Percentiles rank a stretch among this genome's conserved stretches.
Conservation (phyloP, 495 filamentous ascomycete genomes). For the Aspergillus conjunctus region DNA sequence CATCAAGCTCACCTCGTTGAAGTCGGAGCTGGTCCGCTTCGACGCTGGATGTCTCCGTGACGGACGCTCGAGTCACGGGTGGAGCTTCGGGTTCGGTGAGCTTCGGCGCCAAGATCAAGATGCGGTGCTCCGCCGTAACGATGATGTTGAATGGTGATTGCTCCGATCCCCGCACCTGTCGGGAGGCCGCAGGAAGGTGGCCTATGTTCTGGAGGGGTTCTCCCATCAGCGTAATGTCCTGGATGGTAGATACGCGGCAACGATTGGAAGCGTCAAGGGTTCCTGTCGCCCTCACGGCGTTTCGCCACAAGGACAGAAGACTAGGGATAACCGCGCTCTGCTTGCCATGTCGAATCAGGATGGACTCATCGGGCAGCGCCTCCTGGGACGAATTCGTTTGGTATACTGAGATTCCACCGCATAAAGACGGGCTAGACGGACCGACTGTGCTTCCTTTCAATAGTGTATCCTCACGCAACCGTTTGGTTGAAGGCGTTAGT, state of each 20-base stretch:
- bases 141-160: constrained; percentile 59
- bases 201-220: constrained; percentile 63
- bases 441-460: constrained; percentile 48
- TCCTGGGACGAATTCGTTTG: constrained; percentile 49
- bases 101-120: constrained; percentile 57
- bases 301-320: constrained; percentile 68
- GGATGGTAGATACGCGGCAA: constrained; percentile 46
- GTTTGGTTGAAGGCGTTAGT: constrained; percentile 82
- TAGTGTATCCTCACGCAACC: constrained; percentile 56
- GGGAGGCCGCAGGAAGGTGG: constrained; percentile 49
- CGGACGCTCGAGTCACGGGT: constrained; percentile 10
- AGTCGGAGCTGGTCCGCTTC: constrained; percentile 50
- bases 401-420: constrained; percentile 69
- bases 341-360: constrained; percentile 68
- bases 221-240: constrained; percentile 61
- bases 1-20: constrained; percentile 49
- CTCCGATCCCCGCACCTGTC: constrained; percentile 40
- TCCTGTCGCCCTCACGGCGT: constrained; percentile 59
- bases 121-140: constrained; percentile 63
- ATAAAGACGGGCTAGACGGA: constrained; percentile 35
- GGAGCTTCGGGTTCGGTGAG: constrained; percentile 34
- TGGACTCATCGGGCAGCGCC: constrained; percentile 60
- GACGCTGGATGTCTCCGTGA: constrained; percentile 26
- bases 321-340: constrained; percentile 64
- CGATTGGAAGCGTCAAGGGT: constrained; percentile 54